A percentile compares a stretch with the other conserved stretches of the same genome.
phyloP scores from a whole-genome alignment of 306 rosid species.

The Sicyos edulis region DNA sequence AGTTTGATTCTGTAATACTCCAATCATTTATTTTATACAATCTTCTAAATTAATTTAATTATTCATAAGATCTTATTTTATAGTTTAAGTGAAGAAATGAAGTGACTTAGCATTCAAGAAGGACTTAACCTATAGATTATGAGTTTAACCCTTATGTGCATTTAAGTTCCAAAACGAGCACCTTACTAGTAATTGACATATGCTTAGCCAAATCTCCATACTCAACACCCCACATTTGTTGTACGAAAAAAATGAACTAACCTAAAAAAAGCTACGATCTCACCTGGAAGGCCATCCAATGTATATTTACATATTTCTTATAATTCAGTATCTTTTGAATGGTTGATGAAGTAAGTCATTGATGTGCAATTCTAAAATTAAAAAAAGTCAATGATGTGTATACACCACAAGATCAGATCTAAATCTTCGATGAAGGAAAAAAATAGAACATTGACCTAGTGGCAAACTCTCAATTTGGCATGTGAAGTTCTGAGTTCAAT shows the following conservation, averaged over 20 bases:
- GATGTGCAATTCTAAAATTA: neutral
- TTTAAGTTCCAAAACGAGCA: neutral
- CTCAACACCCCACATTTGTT: no score
- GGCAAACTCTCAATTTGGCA: neutral
- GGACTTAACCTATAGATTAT: no score
- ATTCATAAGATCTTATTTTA: neutral
- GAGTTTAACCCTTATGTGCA: no score
- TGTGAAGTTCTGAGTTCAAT: neutral
- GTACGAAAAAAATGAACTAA: neutral
- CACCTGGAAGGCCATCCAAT: neutral
- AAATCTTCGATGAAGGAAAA: neutral
- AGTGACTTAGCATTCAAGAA: no score
- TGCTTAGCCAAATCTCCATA: no score
- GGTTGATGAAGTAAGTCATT: neutral
- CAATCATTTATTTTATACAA: neutral
- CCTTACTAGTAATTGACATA: no score
- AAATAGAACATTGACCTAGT: neutral
- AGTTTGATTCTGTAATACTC: conserved; percentile 31
- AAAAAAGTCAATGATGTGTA: neutral
- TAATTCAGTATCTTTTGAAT: neutral
- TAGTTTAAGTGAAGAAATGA: neutral
- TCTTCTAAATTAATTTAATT: neutral
- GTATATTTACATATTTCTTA: neutral
- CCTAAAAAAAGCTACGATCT: neutral
- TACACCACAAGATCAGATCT: neutral